Evolutionary conservation across 345 rosid species (phyloP).

Genomic region (Gossypium raimondii): DNA sequence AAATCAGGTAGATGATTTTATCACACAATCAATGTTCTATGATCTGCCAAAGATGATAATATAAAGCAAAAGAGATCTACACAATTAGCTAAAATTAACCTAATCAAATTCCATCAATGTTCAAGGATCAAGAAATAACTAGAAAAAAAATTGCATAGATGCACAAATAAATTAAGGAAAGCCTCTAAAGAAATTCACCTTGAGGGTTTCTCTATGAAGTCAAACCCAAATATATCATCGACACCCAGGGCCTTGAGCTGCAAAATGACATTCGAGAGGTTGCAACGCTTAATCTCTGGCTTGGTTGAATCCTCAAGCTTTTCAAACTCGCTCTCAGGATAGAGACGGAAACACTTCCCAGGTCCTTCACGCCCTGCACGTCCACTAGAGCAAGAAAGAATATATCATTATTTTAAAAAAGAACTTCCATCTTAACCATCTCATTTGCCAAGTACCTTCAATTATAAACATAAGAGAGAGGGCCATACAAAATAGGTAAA

Average conservation of each 20-base stretch:
- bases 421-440: not conserved
- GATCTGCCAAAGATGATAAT: not conserved
- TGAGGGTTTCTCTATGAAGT: conserved; percentile 85
- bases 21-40: not conserved
- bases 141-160: not conserved
- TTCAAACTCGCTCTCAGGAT: conserved; percentile 82
- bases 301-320: conserved; percentile 84
- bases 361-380: conserved; percentile 97
- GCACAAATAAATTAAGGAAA: not conserved
- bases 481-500: not conserved
- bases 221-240: conserved; percentile 87
- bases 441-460: not conserved
- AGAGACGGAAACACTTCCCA: conserved; percentile 92
- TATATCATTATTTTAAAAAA: conserved; percentile 7
- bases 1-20: not conserved
- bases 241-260: conserved; percentile 88
- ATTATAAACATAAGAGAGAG: not conserved
- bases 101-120: not conserved
- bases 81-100: not conserved
- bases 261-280: conserved; percentile 84
- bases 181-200: conserved; percentile 39
- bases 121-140: not conserved
- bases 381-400: conserved; percentile 52
- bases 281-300: conserved; percentile 92
- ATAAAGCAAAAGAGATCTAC: not conserved